Evolutionary conservation across 768 basidiomycete species (phyloP), one percentile per base, ranked within the genome.

Genomic region (Galerina sulciceps): DNA sequence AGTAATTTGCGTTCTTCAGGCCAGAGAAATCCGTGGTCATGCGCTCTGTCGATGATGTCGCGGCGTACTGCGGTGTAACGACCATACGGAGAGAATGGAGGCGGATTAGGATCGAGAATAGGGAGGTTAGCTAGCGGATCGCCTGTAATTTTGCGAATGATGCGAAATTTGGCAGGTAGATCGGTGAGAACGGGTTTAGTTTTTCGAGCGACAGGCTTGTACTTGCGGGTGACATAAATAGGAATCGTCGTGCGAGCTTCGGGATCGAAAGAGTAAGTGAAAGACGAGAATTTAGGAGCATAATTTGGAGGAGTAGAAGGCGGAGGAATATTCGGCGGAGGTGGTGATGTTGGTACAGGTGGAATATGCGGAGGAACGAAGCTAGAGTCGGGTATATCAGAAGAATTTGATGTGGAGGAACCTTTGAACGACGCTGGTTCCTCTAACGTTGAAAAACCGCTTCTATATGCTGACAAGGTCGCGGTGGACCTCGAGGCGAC

Each of bases 1-100:
- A 76, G 23, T 3, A 80, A 57, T 18, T 69, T 66, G 4, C 62
- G 50, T 50, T 79, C 77, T 20, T 73, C 71, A 0, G 60, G 61
- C 55, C 56, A 59, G 1, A 73, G 45, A 45, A 71, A 70, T 10
- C 53, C 59, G 0, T 11, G 26, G 3, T 31, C 15, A 36, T 72
- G 69, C 1, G 47, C 60, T 31, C 57, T 34, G 17, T 69, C 66
- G 6, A 70, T 50, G 0, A 34, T 48, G 9, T 65, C 59, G 38
- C 62, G 64, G 11, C 65, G 41, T 46, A 68, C 68, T 22, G 44
- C 38, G 3, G 68, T 73, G 40, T 71, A 73, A 15, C 68, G 48
- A 3, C 67, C 69, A 0, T 53, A 64, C 0, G 69, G 67, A 18
- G 35, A 23, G 36, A 67, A 71, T 0, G 60, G 55, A 3, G 63